Conservation (phyloP, 2,329 filamentous ascomycete genomes). For the Mariannaea sp. region DNA sequence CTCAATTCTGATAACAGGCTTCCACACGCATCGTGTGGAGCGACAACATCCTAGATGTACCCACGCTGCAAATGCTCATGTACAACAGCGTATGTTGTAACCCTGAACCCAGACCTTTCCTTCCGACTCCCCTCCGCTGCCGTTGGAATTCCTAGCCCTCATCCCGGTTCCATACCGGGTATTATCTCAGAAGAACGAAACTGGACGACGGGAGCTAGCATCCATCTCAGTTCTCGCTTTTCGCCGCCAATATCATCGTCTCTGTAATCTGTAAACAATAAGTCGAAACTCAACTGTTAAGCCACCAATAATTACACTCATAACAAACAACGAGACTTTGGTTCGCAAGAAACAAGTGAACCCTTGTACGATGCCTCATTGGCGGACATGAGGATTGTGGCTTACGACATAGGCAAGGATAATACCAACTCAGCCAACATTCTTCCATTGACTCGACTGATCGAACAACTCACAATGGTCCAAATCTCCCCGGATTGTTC, state of each 20-base stretch:
- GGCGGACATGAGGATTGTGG: neutral
- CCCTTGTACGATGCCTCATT: neutral
- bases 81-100: constrained; percentile 19
- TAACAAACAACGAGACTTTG: neutral
- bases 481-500: constrained; percentile 21
- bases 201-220: constrained; percentile 18
- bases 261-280: neutral
- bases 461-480: constrained; percentile 19
- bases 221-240: constrained; percentile 13
- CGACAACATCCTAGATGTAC: constrained; percentile 27
- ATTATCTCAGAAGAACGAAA: neutral
- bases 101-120: constrained; percentile 17
- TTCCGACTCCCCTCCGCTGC: constrained; percentile 15
- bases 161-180: constrained; percentile 3
- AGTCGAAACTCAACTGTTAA: neutral
- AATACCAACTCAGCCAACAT: neutral
- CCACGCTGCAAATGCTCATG: too few relatives aligned
- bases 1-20: constrained; percentile 31
- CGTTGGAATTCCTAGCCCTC: constrained; percentile 28
- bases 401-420: neutral
- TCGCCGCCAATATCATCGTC: neutral
- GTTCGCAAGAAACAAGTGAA: neutral
- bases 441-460: constrained; percentile 5
- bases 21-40: constrained; percentile 26
- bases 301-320: neutral